Percentiles rank a stretch among this genome's conserved stretches.
These are phyloP conservation scores for Magnaporthiopsis incrustans DNA, from an alignment of 2,329 filamentous ascomycete genomes.

Conservation along the genomic window DNA sequence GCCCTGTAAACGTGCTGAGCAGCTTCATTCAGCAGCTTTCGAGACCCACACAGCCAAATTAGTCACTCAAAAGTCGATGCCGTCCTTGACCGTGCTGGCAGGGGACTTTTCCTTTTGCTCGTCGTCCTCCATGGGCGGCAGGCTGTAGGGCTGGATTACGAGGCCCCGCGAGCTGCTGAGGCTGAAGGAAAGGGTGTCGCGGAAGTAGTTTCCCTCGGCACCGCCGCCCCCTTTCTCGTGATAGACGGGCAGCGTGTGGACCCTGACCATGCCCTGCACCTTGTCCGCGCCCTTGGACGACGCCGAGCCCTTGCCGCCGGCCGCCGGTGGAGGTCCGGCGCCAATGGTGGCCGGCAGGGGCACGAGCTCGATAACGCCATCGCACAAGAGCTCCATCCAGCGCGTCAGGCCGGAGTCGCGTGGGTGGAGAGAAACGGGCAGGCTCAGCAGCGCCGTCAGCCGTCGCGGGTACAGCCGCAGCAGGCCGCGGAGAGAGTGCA, in stretches of 20 bases:
- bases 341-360: slow-evolving; percentile 54
- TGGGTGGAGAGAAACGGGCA: slow-evolving; percentile 75
- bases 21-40: background rate
- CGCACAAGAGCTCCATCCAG: slow-evolving; percentile 78
- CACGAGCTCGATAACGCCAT: slow-evolving; percentile 69
- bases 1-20: background rate
- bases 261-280: slow-evolving; percentile 76
- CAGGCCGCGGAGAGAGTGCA: slow-evolving; percentile 70
- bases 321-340: slow-evolving; percentile 18
- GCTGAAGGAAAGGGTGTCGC: slow-evolving; percentile 85
- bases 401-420: slow-evolving; percentile 67
- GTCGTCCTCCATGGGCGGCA: slow-evolving; percentile 80
- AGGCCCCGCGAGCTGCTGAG: slow-evolving; percentile 74
- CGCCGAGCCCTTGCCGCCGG: slow-evolving; percentile 38
- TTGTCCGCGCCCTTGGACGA: slow-evolving; percentile 53
- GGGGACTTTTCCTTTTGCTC: slow-evolving; percentile 32
- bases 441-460: slow-evolving; percentile 64
- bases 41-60: background rate
- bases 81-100: slow-evolving; percentile 51
- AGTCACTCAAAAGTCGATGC: slow-evolving; percentile 65
- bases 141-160: slow-evolving; percentile 77
- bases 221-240: slow-evolving; percentile 84
- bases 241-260: slow-evolving; percentile 75
- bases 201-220: slow-evolving; percentile 55
- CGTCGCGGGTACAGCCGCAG: slow-evolving; percentile 58